Percentiles rank a stretch among this genome's conserved stretches.
These are phyloP conservation scores for Evernia prunastri DNA, from an alignment of 495 filamentous ascomycete genomes.

Conservation along the genomic window DNA sequence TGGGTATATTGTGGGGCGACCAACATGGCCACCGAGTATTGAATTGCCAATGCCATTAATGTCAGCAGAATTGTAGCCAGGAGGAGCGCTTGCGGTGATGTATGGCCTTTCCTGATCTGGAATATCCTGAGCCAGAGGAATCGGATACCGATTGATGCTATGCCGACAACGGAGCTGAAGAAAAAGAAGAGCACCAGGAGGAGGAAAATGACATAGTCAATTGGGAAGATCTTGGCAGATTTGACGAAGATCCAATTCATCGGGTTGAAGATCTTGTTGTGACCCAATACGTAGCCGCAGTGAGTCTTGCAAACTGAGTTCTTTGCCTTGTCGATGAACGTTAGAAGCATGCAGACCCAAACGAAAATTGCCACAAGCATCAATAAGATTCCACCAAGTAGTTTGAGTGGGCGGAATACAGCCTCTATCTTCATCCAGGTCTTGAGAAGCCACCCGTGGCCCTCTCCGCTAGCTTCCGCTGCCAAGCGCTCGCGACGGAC, in stretches of 20 bases:
- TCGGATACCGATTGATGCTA: constrained; percentile 80
- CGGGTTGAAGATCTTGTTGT: constrained; percentile 89
- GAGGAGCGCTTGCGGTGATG: constrained; percentile 86
- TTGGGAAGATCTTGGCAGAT: constrained; percentile 75
- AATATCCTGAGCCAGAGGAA: constrained; percentile 94
- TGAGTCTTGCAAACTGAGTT: constrained; percentile 86
- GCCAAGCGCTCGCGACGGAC: constrained; percentile 83
- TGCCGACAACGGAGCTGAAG: constrained; percentile 73
- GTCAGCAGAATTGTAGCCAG: constrained; percentile 86
- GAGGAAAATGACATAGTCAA: constrained; percentile 86
- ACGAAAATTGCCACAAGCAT: constrained; percentile 63
- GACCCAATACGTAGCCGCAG: constrained; percentile 90
- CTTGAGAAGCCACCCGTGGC: constrained; percentile 59
- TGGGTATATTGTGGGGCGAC: constrained; percentile 91
- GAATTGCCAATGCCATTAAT: constrained; percentile 78
- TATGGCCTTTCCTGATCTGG: constrained; percentile 80
- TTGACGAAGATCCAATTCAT: constrained; percentile 85
- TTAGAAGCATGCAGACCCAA: constrained; percentile 91
- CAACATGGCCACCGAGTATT: constrained; percentile 86
- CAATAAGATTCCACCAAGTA: constrained; percentile 74
- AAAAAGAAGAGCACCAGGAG: constrained; percentile 81
- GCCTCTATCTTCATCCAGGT: constrained; percentile 72
- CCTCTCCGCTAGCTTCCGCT: constrained; percentile 69
- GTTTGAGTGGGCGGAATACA: constrained; percentile 73
- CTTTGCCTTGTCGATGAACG: constrained; percentile 88